Conservation (phyloP, 441 rosid genomes). For the Rhodomyrtus psidioides region DNA sequence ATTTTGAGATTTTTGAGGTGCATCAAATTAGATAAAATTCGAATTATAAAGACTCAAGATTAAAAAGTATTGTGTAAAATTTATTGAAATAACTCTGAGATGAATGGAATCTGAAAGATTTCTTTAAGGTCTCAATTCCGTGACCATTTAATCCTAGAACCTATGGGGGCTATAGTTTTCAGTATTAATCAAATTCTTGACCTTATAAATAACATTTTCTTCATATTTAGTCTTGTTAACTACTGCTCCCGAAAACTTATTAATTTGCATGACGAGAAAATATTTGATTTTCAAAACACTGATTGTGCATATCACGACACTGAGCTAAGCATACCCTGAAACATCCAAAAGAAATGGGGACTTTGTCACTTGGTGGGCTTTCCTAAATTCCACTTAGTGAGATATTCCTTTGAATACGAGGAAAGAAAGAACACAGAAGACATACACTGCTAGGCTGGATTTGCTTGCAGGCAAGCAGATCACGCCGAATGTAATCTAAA, state of each 20-base stretch:
- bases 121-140: not conserved
- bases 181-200: not conserved
- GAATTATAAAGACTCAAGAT: not conserved
- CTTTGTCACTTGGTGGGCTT: not conserved
- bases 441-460: not conserved
- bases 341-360: not conserved
- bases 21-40: not conserved
- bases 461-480: not conserved
- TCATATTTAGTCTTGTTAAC: not conserved
- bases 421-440: not conserved
- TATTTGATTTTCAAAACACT: not conserved
- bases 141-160: not conserved
- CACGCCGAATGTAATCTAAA: not conserved
- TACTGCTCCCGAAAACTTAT: not conserved
- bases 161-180: not conserved
- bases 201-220: not conserved
- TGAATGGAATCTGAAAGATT: not conserved
- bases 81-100: not conserved
- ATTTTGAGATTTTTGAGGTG: not conserved
- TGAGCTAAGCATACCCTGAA: not conserved
- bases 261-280: not conserved
- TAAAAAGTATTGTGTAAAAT: too few relatives aligned
- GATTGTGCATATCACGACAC: not conserved
- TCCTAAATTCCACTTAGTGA: not conserved
- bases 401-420: not conserved